Evolutionary conservation across 108 stramenopile species (phyloP), one percentile per base, ranked within the genome.

Genomic region (Pseudonitzschia delicatissima): DNA sequence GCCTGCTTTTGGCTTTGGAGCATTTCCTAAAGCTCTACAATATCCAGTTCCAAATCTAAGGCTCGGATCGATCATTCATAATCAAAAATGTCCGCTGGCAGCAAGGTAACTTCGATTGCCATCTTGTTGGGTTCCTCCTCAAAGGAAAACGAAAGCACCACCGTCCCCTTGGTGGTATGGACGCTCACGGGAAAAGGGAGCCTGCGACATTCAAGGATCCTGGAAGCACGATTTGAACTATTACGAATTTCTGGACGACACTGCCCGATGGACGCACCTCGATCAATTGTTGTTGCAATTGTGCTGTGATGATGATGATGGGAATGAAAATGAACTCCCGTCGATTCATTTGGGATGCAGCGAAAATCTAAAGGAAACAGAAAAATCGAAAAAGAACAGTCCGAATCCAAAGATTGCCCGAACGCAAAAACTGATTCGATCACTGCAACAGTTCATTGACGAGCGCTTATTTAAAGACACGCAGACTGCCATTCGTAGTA

Each of bases 171-270:
- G 58, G 58, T 60, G 3, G 58, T 60, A 4, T 60, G 58, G 58
- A 60, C 58, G 15, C 45, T 39, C 11, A 35, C 50, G 17, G 29
- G 58, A 60, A 21, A 7, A n/a, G 18, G 60, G 5, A 12, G 18
- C 11, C 33, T 12, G 11, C 60, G 45, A 6, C 37, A 11, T 21
- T 6, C 5, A 67, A 8, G 88, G 87, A 63, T 61, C 67, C 8
- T 48, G 79, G 21, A 53, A 65, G 0, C 66, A 82, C 66, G 74
- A 73, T 26, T 48, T 87, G 34, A 57, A 71, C 42, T 77, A 86
- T 55, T 83, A 73, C 53, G 65, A 69, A 23, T 87, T 87, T 39
- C 66, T 77, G 44, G 89, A 91, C 45, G 84, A 87, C 40, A 74
- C 58, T 23, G 52, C 69, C 5, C 65, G 73, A 15, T 86, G 82